phyloP scores from a whole-genome alignment of 371 early-diverging fungal genomes.

The Apophysomyces elegans region DNA sequence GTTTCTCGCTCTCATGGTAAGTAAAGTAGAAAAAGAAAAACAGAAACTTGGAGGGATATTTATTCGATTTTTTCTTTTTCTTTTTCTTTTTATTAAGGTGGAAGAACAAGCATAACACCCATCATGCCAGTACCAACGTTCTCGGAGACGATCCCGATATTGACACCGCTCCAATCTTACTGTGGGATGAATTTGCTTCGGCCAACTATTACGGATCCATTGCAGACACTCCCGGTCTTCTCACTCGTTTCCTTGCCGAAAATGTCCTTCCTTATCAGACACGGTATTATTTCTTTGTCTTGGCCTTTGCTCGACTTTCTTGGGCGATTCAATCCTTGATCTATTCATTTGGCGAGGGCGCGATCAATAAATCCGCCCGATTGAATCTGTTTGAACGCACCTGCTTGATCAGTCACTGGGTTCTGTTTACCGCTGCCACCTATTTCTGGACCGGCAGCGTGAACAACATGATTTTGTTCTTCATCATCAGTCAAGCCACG shows the following conservation, averaged over 20 bases:
- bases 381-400: constrained; percentile 63
- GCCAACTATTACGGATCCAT: constrained; percentile 73
- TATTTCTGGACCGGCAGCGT: constrained; percentile 59
- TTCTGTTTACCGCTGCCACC: constrained; percentile 64
- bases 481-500: constrained; percentile 69
- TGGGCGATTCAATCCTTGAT: constrained; percentile 75
- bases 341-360: constrained; percentile 63
- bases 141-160: constrained; percentile 89
- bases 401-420: constrained; percentile 72
- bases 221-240: constrained; percentile 40
- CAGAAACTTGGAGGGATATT: neutral
- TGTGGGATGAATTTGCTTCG: constrained; percentile 86
- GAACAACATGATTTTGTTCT: constrained; percentile 64
- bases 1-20: constrained; percentile 74
- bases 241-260: constrained; percentile 73
- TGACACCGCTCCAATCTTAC: constrained; percentile 82
- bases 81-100: constrained; percentile 54
- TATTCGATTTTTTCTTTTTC: constrained; percentile 25
- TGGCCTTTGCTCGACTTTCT: constrained; percentile 80
- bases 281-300: constrained; percentile 79
- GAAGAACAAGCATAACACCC: constrained; percentile 93
- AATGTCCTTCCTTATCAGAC: constrained; percentile 68
- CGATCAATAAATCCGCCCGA: constrained; percentile 52
- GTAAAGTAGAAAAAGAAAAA: constrained; percentile 9
- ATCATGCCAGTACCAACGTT: constrained; percentile 86